Evolutionary conservation across 129 eudicot genomes (phyloP), one percentile per base, ranked within the genome.

Genomic region (Saposhnikovia divaricata): DNA sequence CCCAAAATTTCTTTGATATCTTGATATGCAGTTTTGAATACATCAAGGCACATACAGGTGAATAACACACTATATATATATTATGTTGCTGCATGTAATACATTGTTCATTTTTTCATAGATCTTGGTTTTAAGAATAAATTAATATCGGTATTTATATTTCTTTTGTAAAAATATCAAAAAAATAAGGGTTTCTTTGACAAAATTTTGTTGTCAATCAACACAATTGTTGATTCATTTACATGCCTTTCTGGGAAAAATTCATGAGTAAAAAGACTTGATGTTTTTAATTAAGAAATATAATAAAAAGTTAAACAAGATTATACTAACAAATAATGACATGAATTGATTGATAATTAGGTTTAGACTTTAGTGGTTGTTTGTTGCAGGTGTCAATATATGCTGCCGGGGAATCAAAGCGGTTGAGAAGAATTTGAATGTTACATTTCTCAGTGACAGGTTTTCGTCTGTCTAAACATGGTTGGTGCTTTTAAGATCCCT

Each of bases 401-500:
- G 87, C 80, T 73, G 55, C 81, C 75, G 87, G 89, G 89, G 89
- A 87, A 89, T 87, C 89, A 82, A 72, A 75, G 84, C 80, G 66
- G 16, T 48, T 18, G 59, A 45, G 83, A n/a, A 16, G 2, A 80
- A 28, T 37, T 18, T 23, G 7, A n/a, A 51, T 82, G 87, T 85
- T 87, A 81, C 82, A 80, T 74, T 83, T 83, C 45, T 85, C 80
- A 81, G 88, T 87, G 87, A 86, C 90, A 87, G 80, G 80, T 79
- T 83, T 87, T 87, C 85, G 79, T 78, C 83, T 77, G 81, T 84
- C 82, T 59, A 77, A 83, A 74, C 76, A 25, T 80, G 76, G 66
- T 89, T 89, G 86, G 80, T 81, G 89, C 90, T 87, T 90, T 90
- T 86, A 73, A 84, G 89, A 87, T 83, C 78, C 48, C 81, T 53